These are phyloP conservation scores for Backusella westeae DNA, from an alignment of 192 early-diverging fungal species.

Conservation along the genomic window DNA sequence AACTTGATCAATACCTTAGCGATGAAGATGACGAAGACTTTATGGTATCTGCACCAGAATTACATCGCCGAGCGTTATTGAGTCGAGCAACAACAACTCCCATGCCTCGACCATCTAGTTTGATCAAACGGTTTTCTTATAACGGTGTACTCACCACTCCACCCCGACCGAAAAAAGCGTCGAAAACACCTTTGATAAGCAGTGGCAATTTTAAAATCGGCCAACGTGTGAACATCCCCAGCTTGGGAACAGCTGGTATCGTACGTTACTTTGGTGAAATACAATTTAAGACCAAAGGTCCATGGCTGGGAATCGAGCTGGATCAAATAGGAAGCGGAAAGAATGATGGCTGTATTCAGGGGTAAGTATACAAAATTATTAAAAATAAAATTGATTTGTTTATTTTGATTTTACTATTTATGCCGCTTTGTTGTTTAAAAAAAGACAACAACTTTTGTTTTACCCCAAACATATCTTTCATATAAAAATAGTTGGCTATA, in stretches of 20 bases:
- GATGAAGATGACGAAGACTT: constrained; percentile 11
- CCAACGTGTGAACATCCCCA: constrained; percentile 16
- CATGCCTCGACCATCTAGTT: constrained; percentile 8
- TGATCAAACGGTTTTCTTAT: constrained; percentile 10
- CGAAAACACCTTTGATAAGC: background rate
- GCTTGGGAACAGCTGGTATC: constrained; percentile 43
- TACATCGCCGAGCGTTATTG: background rate
- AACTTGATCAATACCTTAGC: background rate
- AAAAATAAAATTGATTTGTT: background rate
- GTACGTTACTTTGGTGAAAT: constrained; percentile 68
- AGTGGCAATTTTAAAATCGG: constrained; percentile 2
- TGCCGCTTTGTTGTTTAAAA: background rate
- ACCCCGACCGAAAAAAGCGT: background rate
- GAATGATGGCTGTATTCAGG: constrained; percentile 71
- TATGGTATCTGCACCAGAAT: background rate
- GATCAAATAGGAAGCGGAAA: constrained; percentile 71
- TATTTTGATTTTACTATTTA: constrained; percentile 3
- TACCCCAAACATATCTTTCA: background rate
- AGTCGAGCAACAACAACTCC: constrained; percentile 10
- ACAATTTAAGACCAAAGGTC: constrained; percentile 62
- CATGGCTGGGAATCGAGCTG: constrained; percentile 80
- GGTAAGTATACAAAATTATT: constrained; percentile 34
- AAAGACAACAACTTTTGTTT: background rate
- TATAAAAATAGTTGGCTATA: background rate
- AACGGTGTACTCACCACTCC: background rate